Base-by-base conservation (phyloP, 1,284 basidiomycete species). In the Hymenochaete sp. region DNA sequence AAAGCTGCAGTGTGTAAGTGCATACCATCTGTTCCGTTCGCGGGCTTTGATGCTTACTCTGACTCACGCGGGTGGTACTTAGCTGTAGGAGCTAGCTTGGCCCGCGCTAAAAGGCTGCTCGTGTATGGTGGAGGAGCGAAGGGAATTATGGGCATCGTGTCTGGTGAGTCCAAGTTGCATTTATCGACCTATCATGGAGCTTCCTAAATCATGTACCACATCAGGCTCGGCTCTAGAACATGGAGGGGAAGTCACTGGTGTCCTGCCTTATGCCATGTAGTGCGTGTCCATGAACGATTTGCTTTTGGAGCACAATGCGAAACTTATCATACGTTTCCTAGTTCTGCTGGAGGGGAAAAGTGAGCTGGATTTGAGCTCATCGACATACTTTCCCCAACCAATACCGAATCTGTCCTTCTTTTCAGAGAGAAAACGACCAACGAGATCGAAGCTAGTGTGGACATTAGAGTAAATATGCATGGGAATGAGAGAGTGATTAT, bases 141-240 rank as follows among this genome's bases (percentile, higher is more conserved):
- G 25, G 92, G 92, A 0, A 72, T 93, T 53, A 96, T 96, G 92
- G 92, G 92, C 40, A 66, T 79, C 33, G 80, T 92, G 6, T 89
- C 91, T 0, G 69, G 74, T 25, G 67, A 8, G 44, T 35, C 14
- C 22, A 4, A 16, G 24, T 44, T 21, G n/a, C 5, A 9, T 31
- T 10, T 31, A 14, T 31, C 28, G 9, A 14, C 9, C 14, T 31
- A n/a, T 8, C 14, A 6, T 6, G 21, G 21, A 35, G 14, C 13
- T n/a, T 35, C 14, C 8, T 6, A n/a, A 31, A 31, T n/a, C 5
- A 19, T n/a, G 21, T 35, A n/a, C 32, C 4, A 5, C 7, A 28
- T 9, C 18, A 47, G 45, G 45, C 6, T 41, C 87, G 1, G 80
- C 75, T 0, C 65, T 88, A 13, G 67, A 80, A 51, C 66, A 67